These are phyloP conservation scores for Claviceps cyperi DNA, from an alignment of 2,329 filamentous ascomycete genomes.

Conservation along the genomic window DNA sequence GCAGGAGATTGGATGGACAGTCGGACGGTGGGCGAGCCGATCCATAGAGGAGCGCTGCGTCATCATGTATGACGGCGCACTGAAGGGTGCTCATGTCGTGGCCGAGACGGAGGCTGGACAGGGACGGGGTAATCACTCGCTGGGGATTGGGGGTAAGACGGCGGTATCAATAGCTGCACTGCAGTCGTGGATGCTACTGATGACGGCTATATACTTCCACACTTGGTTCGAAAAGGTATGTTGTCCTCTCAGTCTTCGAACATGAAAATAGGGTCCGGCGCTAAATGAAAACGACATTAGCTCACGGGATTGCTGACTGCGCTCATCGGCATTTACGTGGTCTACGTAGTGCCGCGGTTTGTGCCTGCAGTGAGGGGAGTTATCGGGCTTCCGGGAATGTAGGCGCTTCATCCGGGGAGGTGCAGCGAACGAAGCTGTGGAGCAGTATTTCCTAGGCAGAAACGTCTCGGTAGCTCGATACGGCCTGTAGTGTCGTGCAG, in stretches of 20 bases:
- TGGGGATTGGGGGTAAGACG: conserved; percentile 38
- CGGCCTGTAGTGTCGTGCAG: no score
- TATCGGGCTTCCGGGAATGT: conserved; percentile 32
- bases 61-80: conserved; percentile 50
- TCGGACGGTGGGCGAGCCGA: conserved; percentile 27
- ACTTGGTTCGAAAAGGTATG: conserved; percentile 93
- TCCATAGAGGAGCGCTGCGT: conserved; percentile 48
- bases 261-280: background rate
- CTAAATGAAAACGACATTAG: conserved; percentile 16
- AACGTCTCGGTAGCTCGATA: no score
- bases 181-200: conserved; percentile 90
- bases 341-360: conserved; percentile 38
- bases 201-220: conserved; percentile 98
- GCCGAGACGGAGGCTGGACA: conserved; percentile 13
- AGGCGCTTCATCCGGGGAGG: background rate
- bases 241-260: background rate
- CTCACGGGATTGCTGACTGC: conserved; percentile 40
- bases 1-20: conserved; percentile 59
- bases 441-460: no score
- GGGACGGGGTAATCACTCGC: conserved; percentile 12
- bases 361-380: conserved; percentile 30
- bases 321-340: conserved; percentile 28
- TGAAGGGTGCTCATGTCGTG: conserved; percentile 44
- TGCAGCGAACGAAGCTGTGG: no score
- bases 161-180: conserved; percentile 50